Conservation (phyloP, 192 early-diverging fungal genomes). For the Diversispora eburnea region DNA sequence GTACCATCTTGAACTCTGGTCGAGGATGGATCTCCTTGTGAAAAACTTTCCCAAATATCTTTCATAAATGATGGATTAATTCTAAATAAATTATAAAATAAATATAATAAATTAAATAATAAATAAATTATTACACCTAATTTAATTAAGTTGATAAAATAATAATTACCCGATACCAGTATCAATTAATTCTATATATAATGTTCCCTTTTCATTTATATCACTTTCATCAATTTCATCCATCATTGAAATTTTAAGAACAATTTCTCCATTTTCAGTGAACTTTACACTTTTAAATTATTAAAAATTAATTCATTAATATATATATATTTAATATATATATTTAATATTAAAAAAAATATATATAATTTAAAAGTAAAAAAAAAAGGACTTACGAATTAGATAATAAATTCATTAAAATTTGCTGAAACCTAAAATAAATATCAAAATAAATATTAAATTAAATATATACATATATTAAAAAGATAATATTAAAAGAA, state of each 20-base stretch:
- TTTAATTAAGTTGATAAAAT: background rate
- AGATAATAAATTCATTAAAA: slow-evolving; percentile 51
- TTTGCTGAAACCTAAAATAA: slow-evolving; percentile 35
- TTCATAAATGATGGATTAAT: slow-evolving; percentile 61
- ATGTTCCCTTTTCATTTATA: slow-evolving; percentile 27
- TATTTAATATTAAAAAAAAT: background rate
- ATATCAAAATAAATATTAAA: slow-evolving; percentile 26
- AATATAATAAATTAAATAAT: background rate
- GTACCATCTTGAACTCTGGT: slow-evolving; percentile 73
- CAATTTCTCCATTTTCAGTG: slow-evolving; percentile 40
- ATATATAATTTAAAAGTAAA: background rate
- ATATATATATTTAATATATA: too few relatives aligned
- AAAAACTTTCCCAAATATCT: slow-evolving; percentile 69
- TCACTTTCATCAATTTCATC: background rate
- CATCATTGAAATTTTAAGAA: slow-evolving; percentile 19
- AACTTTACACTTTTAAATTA: slow-evolving; percentile 39
- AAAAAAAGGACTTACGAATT: slow-evolving; percentile 38
- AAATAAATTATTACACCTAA: too few relatives aligned
- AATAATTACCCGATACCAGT: slow-evolving; percentile 61
- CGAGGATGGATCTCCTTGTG: slow-evolving; percentile 66
- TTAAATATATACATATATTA: too few relatives aligned
- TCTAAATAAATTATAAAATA: slow-evolving; percentile 31
- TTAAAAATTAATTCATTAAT: background rate
- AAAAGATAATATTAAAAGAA: too few relatives aligned
- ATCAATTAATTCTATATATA: slow-evolving; percentile 62